Percentiles rank a stretch among this genome's conserved stretches.
Evolutionary conservation across 2,329 filamentous ascomycete genomes (phyloP).

Genomic region (Aspergillus ruber): DNA sequence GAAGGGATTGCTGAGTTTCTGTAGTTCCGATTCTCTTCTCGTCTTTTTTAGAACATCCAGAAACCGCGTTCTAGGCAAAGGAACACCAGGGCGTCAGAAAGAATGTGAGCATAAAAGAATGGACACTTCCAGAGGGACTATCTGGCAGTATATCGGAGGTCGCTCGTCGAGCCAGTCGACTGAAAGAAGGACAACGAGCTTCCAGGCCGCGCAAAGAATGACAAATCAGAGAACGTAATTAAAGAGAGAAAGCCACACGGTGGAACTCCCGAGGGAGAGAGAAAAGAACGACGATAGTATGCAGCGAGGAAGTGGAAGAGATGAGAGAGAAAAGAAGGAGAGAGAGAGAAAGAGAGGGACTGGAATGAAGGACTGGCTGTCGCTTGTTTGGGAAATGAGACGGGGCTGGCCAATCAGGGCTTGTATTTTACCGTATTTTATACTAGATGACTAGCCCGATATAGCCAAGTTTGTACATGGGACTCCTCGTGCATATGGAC

Average conservation of each 20-base stretch:
- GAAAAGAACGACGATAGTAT: constrained; percentile 7
- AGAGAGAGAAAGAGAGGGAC: constrained; percentile 4
- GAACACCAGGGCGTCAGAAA: constrained; percentile 17
- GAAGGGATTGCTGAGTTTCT: too few relatives aligned
- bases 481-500: background rate
- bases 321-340: constrained; percentile 6
- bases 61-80: constrained; percentile 1
- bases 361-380: constrained; percentile 2
- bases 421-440: constrained; percentile 1
- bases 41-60: background rate
- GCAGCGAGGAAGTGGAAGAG: constrained; percentile 4
- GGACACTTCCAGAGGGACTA: constrained; percentile 7
- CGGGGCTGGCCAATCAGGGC: constrained; percentile 9
- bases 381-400: constrained; percentile 6
- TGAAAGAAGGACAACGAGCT: constrained; percentile 34
- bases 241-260: constrained; percentile 5
- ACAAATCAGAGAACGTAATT: constrained; percentile 7
- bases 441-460: constrained; percentile 3
- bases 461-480: background rate
- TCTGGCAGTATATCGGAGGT: constrained; percentile 14
- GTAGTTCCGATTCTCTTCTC: background rate
- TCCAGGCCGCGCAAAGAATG: constrained; percentile 20
- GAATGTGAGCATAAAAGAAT: constrained; percentile 13
- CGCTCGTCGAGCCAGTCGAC: background rate
- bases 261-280: constrained; percentile 8